Percentiles rank a stretch among this genome's conserved stretches.
Conservation (phyloP, 1,284 basidiomycete genomes). For the Apiotrichum porosum region DNA sequence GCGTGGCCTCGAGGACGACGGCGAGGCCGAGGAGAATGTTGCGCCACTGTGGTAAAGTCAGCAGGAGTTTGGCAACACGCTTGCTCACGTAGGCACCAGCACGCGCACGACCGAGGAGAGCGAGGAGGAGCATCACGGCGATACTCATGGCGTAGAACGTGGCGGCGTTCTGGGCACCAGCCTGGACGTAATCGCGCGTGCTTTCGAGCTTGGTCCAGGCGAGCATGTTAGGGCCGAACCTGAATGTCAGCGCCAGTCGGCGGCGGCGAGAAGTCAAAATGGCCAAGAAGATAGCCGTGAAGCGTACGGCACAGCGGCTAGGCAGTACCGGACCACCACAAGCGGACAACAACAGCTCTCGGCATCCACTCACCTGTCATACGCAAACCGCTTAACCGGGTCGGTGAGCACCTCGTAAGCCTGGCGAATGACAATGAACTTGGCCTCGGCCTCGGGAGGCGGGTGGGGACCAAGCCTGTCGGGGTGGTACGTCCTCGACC, state of each 20-base stretch:
- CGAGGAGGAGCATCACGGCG: constrained; percentile 4
- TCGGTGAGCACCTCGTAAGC: constrained; percentile 76
- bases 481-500: constrained; percentile 67
- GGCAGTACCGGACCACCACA: too few species aligned
- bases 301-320: too few species aligned
- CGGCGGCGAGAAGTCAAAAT: background rate
- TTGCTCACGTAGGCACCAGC: constrained; percentile 63
- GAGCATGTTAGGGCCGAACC: constrained; percentile 10
- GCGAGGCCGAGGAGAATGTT: constrained; percentile 59
- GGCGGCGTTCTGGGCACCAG: background rate
- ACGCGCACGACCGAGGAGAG: constrained; percentile 56
- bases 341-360: background rate
- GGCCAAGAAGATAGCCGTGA: background rate
- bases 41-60: constrained; percentile 64
- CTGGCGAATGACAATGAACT: constrained; percentile 66
- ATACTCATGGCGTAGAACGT: constrained; percentile 8
- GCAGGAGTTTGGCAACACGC: background rate
- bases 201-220: constrained; percentile 1
- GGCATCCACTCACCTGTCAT: constrained; percentile 60
- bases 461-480: constrained; percentile 60
- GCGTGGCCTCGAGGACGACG: constrained; percentile 51
- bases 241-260: background rate
- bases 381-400: constrained; percentile 74
- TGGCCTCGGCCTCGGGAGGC: constrained; percentile 53
- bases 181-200: constrained; percentile 7